Evolutionary conservation across 345 rosid genomes (phyloP).

Genomic region (Citrus sp.): DNA sequence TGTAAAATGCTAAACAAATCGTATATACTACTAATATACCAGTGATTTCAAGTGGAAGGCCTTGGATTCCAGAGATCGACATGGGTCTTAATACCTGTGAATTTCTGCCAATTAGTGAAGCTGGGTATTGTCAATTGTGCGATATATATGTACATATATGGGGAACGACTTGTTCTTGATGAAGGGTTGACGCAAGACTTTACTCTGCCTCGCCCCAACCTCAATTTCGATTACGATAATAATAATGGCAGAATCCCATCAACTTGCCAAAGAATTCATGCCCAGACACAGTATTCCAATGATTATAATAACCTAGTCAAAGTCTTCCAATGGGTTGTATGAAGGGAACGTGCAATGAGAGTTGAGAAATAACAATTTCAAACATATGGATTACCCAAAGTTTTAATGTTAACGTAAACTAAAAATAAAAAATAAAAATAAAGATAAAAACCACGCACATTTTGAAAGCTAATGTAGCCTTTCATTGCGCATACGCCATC

Average conservation of each 20-base stretch:
- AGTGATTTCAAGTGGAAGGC: conserved; percentile 53
- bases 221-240: neutral
- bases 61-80: conserved; percentile 47
- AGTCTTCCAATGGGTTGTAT: neutral
- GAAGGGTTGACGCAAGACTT: conserved; percentile 7
- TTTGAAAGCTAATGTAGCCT: neutral
- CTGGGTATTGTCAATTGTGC: neutral
- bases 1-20: neutral
- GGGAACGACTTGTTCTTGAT: neutral
- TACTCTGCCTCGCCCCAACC: neutral
- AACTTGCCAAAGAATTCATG: neutral
- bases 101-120: neutral
- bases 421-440: neutral
- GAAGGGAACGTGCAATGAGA: neutral
- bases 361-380: neutral
- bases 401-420: too few relatives aligned
- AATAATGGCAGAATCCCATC: neutral
- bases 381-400: neutral
- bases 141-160: too few relatives aligned
- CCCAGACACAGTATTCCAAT: neutral
- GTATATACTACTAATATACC: conserved; percentile 17
- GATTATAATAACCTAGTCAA: neutral
- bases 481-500: neutral
- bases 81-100: conserved; percentile 4
- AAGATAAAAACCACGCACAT: neutral